Base-by-base conservation (phyloP, 2,329 filamentous ascomycete genomes). In the Ceratocystis colombiana region DNA sequence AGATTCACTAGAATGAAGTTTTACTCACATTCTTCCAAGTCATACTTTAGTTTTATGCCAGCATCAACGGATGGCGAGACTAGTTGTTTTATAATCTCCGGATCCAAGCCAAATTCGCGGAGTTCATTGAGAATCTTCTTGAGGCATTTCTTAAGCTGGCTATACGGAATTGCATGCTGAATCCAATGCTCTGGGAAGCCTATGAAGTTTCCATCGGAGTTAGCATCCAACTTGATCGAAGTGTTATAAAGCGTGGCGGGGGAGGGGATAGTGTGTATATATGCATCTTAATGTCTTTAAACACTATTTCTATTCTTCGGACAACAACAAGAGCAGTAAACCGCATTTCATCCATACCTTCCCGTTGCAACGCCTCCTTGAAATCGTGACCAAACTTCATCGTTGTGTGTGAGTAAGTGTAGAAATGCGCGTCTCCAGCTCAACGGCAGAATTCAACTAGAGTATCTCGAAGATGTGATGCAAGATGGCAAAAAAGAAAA, bases 311-410 rank as follows among this genome's bases (percentile, higher is more conserved):
- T 15, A 12, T 41, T 1, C 10, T 41, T 41, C 37, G 12, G 10
- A 41, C 37, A 41, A 37, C 33, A 37, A 12, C 37, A 41, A 28
- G 10, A 28, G 22, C 7, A 28, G 12, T 12, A 7, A 28, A 6
- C 1, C 22, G 25, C 2, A 53, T 6, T 33, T 25, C 37, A 22
- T 15, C 70, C 71, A 62, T 70, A 80, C 79, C 77, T 75, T 89
- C 87, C 70, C 79, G 82, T 69, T 83, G 79, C 69, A 96, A 80
- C 62, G 82, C 81, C 71, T 87, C 82, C 73, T 86, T 84, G 74
- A 90, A 94, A 72, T 86, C 83, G 73, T 88, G 88, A 33, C 86
- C 89, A 75, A 95, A 96, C 80, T 96, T 96, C 90, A 96, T 96
- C 65, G 70, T 69, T 68, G 64, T 25, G 41, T 28, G 8, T 8